Conservation (phyloP, 192 early-diverging fungal genomes). For the Bifiguratus adelaidae region DNA sequence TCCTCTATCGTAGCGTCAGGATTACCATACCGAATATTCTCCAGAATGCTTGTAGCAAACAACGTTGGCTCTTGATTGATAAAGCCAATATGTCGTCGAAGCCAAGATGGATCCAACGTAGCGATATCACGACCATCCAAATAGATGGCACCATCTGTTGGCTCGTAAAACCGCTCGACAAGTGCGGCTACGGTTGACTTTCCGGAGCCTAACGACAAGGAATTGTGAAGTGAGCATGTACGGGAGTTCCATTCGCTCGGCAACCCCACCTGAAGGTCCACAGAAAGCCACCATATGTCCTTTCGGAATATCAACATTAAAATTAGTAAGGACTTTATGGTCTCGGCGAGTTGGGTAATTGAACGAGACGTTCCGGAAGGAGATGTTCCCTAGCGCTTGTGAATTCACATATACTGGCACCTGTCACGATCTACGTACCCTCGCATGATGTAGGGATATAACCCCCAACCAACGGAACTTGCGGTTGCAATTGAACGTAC, state of each 20-base stretch:
- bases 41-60: conserved; percentile 65
- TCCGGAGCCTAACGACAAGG: conserved; percentile 30
- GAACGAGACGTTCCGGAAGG: conserved; percentile 69
- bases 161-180: conserved; percentile 72
- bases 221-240: background rate
- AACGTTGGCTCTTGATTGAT: conserved; percentile 73
- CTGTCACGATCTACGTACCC: conserved; percentile 35
- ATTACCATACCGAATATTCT: conserved; percentile 61
- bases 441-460: conserved; percentile 8
- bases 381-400: conserved; percentile 48
- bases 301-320: conserved; percentile 55
- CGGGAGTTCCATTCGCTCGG: background rate
- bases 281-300: conserved; percentile 86
- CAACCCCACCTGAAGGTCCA: conserved; percentile 67
- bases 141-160: conserved; percentile 44
- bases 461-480: conserved; percentile 28
- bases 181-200: conserved; percentile 67
- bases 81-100: conserved; percentile 59
- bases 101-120: conserved; percentile 45
- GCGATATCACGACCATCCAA: conserved; percentile 51
- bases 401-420: conserved; percentile 29
- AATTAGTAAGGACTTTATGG: conserved; percentile 61
- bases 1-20: conserved; percentile 62
- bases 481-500: conserved; percentile 26
- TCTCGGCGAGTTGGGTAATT: conserved; percentile 73